These are phyloP conservation scores for Larix sibirica DNA, from an alignment of 83 land plant genomes.

Conservation along the genomic window DNA sequence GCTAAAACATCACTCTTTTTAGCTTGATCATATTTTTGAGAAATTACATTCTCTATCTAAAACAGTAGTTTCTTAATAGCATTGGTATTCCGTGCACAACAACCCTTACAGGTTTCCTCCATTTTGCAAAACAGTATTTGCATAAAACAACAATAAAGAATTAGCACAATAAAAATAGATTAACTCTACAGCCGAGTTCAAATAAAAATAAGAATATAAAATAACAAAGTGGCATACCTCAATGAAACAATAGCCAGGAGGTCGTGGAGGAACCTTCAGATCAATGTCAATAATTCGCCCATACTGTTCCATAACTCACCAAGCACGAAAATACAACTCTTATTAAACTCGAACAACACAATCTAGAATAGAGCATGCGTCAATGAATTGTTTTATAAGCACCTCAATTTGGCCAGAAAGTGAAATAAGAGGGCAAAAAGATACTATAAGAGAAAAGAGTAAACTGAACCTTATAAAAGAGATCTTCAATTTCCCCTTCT, in stretches of 20 bases:
- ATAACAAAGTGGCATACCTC: slow-evolving; percentile 50
- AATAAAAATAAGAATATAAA: not conserved
- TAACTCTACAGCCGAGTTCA: not conserved
- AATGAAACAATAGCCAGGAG: slow-evolving; percentile 93
- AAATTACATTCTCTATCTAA: not conserved
- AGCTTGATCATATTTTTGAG: not conserved
- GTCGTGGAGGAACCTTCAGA: slow-evolving; percentile 91
- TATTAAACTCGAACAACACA: not conserved
- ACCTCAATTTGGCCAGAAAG: not conserved
- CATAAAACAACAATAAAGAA: not conserved
- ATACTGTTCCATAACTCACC: slow-evolving; percentile 55
- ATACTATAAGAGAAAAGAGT: not conserved
- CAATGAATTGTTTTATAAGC: not conserved
- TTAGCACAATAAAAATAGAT: not conserved
- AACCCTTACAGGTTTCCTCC: not conserved
- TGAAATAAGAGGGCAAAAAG: not conserved
- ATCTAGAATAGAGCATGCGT: not conserved
- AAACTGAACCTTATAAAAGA: slow-evolving; percentile 77
- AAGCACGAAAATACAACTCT: not conserved
- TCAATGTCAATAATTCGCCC: slow-evolving; percentile 90
- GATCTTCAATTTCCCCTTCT: slow-evolving; percentile 84
- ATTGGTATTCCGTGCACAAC: not conserved
- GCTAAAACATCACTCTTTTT: no score
- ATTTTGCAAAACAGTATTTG: not conserved
- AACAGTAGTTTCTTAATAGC: not conserved